These are phyloP conservation scores for Arabis hirsuta DNA, from an alignment of 345 rosid species.

Conservation along the genomic window DNA sequence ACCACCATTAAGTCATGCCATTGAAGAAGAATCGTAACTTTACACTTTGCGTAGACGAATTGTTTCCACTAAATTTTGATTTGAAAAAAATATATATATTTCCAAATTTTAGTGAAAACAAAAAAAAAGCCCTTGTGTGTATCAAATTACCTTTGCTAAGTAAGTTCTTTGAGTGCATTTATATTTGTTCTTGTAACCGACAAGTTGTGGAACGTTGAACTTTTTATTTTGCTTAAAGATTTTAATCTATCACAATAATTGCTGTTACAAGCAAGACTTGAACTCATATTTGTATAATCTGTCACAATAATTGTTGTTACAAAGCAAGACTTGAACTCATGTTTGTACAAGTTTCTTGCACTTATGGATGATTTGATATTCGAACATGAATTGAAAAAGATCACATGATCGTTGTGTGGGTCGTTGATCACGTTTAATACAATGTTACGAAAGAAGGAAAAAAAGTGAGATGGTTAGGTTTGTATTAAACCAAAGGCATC, in stretches of 20 bases:
- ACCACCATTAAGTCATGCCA: slow-evolving; percentile 42
- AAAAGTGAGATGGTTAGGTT: slow-evolving; percentile 39
- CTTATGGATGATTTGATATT: slow-evolving; percentile 23
- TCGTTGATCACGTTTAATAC: slow-evolving; percentile 37
- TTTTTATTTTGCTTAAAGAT: slow-evolving; percentile 1
- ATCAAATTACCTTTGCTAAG: slow-evolving; percentile 12
- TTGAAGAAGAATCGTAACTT: slow-evolving; percentile 38
- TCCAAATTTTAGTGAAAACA: background rate
- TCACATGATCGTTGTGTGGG: slow-evolving; percentile 41
- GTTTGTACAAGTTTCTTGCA: slow-evolving; percentile 3
- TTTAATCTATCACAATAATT: background rate
- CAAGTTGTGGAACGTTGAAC: slow-evolving; percentile 23
- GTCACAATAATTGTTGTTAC: background rate
- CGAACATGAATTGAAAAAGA: slow-evolving; percentile 30
- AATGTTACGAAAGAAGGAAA: background rate
- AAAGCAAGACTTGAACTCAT: slow-evolving; percentile 9
- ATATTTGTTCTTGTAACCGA: slow-evolving; percentile 30
- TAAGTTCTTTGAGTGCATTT: slow-evolving; percentile 24
- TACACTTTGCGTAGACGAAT: slow-evolving; percentile 44
- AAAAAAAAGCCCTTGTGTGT: slow-evolving; percentile 11
- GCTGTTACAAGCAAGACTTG: background rate
- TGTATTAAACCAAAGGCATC: slow-evolving; percentile 25
- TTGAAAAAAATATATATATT: background rate
- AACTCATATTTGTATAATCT: background rate
- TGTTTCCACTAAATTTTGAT: slow-evolving; percentile 32